Conservation (phyloP, 192 early-diverging fungal genomes). For the Coemansia sp. region DNA sequence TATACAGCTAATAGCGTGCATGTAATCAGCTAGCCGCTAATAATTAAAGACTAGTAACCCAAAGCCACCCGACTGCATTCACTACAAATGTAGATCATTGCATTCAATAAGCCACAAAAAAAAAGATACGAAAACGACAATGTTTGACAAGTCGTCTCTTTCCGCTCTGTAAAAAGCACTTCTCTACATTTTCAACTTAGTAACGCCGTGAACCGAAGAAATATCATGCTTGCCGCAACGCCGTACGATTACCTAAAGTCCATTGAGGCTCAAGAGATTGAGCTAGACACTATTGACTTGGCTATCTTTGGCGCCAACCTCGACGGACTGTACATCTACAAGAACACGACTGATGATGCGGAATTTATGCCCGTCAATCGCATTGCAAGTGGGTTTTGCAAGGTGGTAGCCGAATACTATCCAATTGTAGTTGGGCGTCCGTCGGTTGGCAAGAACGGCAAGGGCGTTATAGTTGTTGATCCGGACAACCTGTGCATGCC, state of each 20-base stretch:
- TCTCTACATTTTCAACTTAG: no score
- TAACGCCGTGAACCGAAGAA: no score
- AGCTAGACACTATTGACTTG: slow-evolving; percentile 34
- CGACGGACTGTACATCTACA: slow-evolving; percentile 35
- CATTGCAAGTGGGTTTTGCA: slow-evolving; percentile 24
- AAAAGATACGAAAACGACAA: no score
- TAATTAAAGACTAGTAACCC: no score
- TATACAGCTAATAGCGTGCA: no score
- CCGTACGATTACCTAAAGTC: neutral
- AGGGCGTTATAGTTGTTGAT: slow-evolving; percentile 25
- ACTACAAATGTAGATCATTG: no score
- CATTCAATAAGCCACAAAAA: no score
- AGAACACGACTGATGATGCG: neutral
- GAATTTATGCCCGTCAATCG: slow-evolving; percentile 34
- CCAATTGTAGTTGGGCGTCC: slow-evolving; percentile 38
- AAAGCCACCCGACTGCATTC: no score
- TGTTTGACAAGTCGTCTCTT: no score
- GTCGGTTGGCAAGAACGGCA: slow-evolving; percentile 15
- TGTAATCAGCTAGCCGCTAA: no score
- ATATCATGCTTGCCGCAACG: neutral
- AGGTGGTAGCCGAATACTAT: slow-evolving; percentile 41
- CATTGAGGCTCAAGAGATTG: slow-evolving; percentile 34
- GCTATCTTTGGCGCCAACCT: slow-evolving; percentile 24
- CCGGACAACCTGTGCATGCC: slow-evolving; percentile 37
- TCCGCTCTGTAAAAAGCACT: no score